These are phyloP conservation scores for Cystobasidium onofrii DNA, from an alignment of 768 basidiomycete species.

Conservation along the genomic window DNA sequence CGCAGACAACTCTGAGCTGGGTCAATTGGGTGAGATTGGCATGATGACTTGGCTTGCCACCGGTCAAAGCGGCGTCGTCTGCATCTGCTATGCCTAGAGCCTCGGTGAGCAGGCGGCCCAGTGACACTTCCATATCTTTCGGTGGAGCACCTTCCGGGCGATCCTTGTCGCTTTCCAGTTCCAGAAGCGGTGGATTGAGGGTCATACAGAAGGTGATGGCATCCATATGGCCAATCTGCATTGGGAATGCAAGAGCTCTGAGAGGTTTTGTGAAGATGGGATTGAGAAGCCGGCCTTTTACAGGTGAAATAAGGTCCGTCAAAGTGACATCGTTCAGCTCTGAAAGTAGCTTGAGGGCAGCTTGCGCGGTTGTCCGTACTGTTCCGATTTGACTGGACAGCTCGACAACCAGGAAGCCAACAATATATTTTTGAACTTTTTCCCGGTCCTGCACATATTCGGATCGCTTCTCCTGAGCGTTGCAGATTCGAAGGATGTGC, in stretches of 20 bases:
- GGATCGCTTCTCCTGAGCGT: slow-evolving; percentile 39
- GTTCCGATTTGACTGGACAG: slow-evolving; percentile 75
- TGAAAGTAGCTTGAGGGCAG: slow-evolving; percentile 68
- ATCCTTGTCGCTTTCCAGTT: slow-evolving; percentile 53
- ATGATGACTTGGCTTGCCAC: slow-evolving; percentile 61
- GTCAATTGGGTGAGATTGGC: slow-evolving; percentile 73
- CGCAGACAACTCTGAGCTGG: slow-evolving; percentile 85
- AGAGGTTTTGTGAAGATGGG: slow-evolving; percentile 94
- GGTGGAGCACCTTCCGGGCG: slow-evolving; percentile 9
- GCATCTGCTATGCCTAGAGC: slow-evolving; percentile 91
- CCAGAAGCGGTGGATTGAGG: slow-evolving; percentile 77
- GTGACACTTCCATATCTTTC: slow-evolving; percentile 27
- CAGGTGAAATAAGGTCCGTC: slow-evolving; percentile 68
- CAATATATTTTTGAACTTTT: slow-evolving; percentile 52
- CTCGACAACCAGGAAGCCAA: slow-evolving; percentile 71
- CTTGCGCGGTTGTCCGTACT: slow-evolving; percentile 74
- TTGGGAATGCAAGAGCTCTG: slow-evolving; percentile 82
- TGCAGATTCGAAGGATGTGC: slow-evolving; percentile 49
- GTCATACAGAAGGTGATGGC: slow-evolving; percentile 88
- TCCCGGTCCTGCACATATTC: slow-evolving; percentile 49
- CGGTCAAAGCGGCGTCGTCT: slow-evolving; percentile 71
- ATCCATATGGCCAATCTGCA: slow-evolving; percentile 97
- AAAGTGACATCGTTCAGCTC: slow-evolving; percentile 63
- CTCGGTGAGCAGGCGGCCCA: slow-evolving; percentile 57
- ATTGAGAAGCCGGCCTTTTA: slow-evolving; percentile 77